phyloP scores from a whole-genome alignment of 2,329 filamentous ascomycete species.

The Neocucurbitaria cava region DNA sequence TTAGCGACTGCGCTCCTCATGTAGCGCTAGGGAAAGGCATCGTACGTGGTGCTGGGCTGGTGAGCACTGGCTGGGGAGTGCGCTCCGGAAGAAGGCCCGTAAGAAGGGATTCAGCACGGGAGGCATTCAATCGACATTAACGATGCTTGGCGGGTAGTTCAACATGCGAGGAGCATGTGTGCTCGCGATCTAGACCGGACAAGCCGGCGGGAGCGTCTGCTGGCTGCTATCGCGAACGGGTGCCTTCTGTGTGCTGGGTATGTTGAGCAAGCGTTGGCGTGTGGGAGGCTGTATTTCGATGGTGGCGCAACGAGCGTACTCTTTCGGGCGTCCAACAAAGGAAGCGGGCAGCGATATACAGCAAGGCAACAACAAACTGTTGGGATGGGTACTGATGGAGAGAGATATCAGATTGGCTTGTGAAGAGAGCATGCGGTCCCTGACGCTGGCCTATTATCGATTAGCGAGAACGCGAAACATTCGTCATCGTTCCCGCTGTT shows the following conservation, averaged over 20 bases:
- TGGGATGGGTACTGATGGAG: constrained; percentile 12
- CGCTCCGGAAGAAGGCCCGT: constrained; percentile 97
- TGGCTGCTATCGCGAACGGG: constrained; percentile 24
- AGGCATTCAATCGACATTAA: constrained; percentile 77
- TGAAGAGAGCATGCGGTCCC: constrained; percentile 30
- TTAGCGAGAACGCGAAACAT: constrained; percentile 23
- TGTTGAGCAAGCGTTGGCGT: background rate
- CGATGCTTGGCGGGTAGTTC: constrained; percentile 16
- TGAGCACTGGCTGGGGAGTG: constrained; percentile 87
- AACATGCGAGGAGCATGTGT: constrained; percentile 37
- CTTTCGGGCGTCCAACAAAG: background rate
- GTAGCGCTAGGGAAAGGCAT: background rate
- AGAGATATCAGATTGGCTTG: constrained; percentile 27
- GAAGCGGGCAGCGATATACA: constrained; percentile 5
- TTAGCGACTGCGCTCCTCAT: constrained; percentile 4
- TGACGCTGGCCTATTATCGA: constrained; percentile 18
- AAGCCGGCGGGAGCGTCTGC: constrained; percentile 19
- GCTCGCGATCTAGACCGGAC: constrained; percentile 28
- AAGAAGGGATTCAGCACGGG: constrained; percentile 95
- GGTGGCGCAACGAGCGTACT: background rate
- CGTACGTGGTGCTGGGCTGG: constrained; percentile 85
- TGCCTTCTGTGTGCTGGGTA: constrained; percentile 30
- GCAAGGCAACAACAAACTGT: constrained; percentile 10
- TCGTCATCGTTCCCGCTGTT: constrained; percentile 26
- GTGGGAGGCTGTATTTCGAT: constrained; percentile 5